A percentile compares a stretch with the other conserved stretches of the same genome.
Evolutionary conservation across 2,329 filamentous ascomycete genomes (phyloP).

Genomic region (Colletotrichum navitas): DNA sequence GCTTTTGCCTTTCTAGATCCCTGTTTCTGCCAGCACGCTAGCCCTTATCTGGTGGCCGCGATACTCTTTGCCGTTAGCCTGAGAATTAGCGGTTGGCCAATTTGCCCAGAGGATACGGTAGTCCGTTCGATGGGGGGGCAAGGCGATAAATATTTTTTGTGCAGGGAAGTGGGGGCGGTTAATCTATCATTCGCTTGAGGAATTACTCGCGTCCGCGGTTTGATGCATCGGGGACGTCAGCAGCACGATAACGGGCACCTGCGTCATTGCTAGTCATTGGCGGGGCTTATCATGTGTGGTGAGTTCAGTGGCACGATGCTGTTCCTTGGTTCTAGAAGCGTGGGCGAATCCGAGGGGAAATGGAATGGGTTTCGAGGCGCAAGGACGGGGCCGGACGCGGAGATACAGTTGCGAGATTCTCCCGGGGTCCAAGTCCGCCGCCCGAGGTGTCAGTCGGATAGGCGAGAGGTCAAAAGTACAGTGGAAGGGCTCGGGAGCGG

Average conservation of each 20-base stretch:
- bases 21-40: too few species aligned
- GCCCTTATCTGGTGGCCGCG: too few species aligned
- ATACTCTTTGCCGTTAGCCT: too few species aligned
- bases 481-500: conserved; percentile 29
- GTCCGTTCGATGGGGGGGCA: too few species aligned
- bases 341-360: neutral
- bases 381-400: conserved; percentile 7
- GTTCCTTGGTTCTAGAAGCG: conserved; percentile 2
- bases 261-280: conserved; percentile 28
- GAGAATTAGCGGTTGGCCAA: too few species aligned
- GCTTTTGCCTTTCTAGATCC: too few species aligned
- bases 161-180: conserved; percentile 31
- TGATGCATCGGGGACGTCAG: conserved; percentile 13
- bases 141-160: conserved; percentile 32
- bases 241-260: conserved; percentile 3
- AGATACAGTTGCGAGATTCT: conserved; percentile 17
- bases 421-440: conserved; percentile 25
- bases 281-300: neutral
- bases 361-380: neutral
- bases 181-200: conserved; percentile 40
- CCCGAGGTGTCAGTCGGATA: conserved; percentile 34
- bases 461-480: neutral
- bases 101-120: too few species aligned
- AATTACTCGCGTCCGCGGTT: conserved; percentile 32
- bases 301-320: conserved; percentile 9